These are phyloP conservation scores for Penicillium concentricum DNA, from an alignment of 2,329 filamentous ascomycete species.

Conservation along the genomic window DNA sequence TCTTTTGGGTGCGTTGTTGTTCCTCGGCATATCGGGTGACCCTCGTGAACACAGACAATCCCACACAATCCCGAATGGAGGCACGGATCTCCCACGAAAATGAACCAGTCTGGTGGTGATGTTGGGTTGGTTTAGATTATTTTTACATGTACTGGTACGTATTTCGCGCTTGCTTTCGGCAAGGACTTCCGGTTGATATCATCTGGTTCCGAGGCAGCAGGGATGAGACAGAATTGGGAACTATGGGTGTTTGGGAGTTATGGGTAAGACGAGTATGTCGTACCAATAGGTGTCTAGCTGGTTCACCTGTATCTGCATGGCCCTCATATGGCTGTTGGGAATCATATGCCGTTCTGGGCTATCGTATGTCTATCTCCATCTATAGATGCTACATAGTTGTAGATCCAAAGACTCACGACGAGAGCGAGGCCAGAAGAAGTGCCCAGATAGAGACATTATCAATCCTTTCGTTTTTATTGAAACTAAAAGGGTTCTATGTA, in stretches of 20 bases:
- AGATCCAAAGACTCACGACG: not conserved
- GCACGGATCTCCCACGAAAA: conserved; percentile 7
- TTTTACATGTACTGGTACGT: not conserved
- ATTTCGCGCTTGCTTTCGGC: not conserved
- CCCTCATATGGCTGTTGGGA: not conserved
- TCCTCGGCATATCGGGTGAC: conserved; percentile 18
- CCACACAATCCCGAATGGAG: conserved; percentile 5
- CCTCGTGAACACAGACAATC: conserved; percentile 14
- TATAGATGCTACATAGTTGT: not conserved
- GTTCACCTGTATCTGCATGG: not conserved
- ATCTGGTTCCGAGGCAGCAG: not conserved
- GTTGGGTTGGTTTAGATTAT: not conserved
- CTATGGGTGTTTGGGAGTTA: not conserved
- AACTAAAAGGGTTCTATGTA: conserved; percentile 27
- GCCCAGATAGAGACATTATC: conserved; percentile 17
- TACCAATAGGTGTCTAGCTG: not conserved
- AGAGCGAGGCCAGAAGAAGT: not conserved
- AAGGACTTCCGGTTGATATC: not conserved
- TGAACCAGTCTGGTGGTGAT: not conserved
- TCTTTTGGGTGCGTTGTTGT: conserved; percentile 4
- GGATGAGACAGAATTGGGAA: not conserved
- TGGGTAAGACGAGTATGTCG: not conserved
- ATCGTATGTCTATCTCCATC: not conserved
- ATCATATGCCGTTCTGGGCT: not conserved
- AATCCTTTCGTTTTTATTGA: conserved; percentile 26